phyloP scores from a whole-genome alignment of 116 monocot species.

The Papilionanthe hybrid region DNA sequence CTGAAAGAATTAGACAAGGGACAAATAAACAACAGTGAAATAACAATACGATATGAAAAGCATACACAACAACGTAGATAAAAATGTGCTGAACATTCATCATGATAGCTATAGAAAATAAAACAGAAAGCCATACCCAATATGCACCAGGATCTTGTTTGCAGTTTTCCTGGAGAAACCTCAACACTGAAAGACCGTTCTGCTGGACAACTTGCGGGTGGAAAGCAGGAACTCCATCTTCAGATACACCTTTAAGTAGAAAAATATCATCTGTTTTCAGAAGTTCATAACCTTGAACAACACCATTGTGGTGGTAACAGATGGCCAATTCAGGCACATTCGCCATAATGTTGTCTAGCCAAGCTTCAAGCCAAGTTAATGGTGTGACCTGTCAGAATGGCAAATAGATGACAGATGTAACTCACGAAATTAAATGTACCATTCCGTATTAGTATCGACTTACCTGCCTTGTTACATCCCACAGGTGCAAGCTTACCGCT shows the following conservation, averaged over 20 bases:
- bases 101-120: background rate
- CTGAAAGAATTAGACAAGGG: conserved; percentile 30
- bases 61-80: background rate
- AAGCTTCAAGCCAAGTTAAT: conserved; percentile 95
- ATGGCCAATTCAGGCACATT: conserved; percentile 95
- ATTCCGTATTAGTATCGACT: background rate
- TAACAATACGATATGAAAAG: background rate
- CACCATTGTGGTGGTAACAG: conserved; percentile 94
- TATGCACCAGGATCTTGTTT: conserved; percentile 99
- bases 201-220: conserved; percentile 95
- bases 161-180: conserved; percentile 93
- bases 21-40: conserved; percentile 7
- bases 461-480: conserved; percentile 92
- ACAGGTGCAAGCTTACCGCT: conserved; percentile 92
- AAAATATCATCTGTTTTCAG: conserved; percentile 97
- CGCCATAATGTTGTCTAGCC: conserved; percentile 99
- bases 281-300: conserved; percentile 98
- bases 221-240: conserved; percentile 95
- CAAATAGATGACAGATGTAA: conserved; percentile 1
- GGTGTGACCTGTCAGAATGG: conserved; percentile 69
- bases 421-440: background rate
- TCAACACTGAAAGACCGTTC: conserved; percentile 88
- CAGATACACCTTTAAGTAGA: conserved; percentile 85
- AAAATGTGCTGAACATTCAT: background rate
- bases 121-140: conserved; percentile 60